phyloP scores from a whole-genome alignment of 495 filamentous ascomycete species.

The Xylaria castorea region DNA sequence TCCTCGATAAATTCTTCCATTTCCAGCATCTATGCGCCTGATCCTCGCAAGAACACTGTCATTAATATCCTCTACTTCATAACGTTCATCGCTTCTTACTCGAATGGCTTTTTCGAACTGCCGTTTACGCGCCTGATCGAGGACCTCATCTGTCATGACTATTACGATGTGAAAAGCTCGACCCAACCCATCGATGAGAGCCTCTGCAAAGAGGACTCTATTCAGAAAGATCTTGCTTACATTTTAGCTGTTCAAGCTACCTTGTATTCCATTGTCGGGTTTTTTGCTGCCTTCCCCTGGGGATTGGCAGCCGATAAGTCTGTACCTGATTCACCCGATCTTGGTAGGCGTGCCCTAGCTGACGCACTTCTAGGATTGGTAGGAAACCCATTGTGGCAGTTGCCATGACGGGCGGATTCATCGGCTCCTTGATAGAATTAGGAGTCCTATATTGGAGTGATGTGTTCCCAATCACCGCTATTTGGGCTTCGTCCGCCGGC shows the following conservation, averaged over 20 bases:
- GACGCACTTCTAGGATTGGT: slow-evolving; percentile 52
- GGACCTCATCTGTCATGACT: slow-evolving; percentile 44
- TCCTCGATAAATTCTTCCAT: slow-evolving; percentile 28
- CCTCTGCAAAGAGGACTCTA: slow-evolving; percentile 42
- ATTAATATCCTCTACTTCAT: slow-evolving; percentile 34
- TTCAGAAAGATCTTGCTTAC: slow-evolving; percentile 44
- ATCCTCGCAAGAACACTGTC: slow-evolving; percentile 8
- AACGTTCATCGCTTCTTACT: slow-evolving; percentile 25
- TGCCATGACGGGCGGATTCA: slow-evolving; percentile 41
- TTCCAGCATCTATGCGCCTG: slow-evolving; percentile 25
- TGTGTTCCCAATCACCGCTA: slow-evolving; percentile 54
- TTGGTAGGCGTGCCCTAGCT: slow-evolving; percentile 39
- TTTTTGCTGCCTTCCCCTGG: slow-evolving; percentile 39
- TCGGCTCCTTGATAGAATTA: slow-evolving; percentile 45
- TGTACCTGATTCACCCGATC: slow-evolving; percentile 7
- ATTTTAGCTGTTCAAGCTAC: slow-evolving; percentile 38
- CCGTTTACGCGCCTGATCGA: slow-evolving; percentile 36
- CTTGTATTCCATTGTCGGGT: slow-evolving; percentile 31
- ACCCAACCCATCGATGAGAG: slow-evolving; percentile 41
- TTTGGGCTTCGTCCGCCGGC: slow-evolving; percentile 61
- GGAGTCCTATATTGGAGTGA: slow-evolving; percentile 46
- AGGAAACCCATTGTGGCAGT: slow-evolving; percentile 49
- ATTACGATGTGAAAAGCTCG: slow-evolving; percentile 34
- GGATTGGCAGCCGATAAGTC: slow-evolving; percentile 40
- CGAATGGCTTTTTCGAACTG: slow-evolving; percentile 28